phyloP scores from a whole-genome alignment of 768 basidiomycete genomes.

The Leccinum boreale region DNA sequence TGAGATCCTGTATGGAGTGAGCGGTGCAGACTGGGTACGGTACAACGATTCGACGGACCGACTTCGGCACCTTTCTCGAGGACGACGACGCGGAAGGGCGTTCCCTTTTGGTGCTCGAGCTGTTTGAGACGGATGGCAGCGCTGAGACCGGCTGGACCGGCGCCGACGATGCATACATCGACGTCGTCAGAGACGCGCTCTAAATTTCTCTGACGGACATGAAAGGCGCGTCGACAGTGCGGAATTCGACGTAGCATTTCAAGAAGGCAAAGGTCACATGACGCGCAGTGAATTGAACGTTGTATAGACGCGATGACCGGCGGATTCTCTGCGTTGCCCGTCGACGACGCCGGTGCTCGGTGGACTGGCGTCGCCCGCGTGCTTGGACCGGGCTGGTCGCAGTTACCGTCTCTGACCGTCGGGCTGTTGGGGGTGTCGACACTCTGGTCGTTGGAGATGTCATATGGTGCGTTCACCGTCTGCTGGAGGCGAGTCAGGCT shows the following conservation, averaged over 20 bases:
- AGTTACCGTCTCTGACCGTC: conserved; percentile 68
- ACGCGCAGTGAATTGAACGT: not conserved
- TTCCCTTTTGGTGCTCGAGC: conserved; percentile 74
- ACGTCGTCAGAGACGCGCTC: conserved; percentile 89
- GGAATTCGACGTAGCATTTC: not conserved
- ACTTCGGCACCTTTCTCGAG: conserved; percentile 94
- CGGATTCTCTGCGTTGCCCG: conserved; percentile 48
- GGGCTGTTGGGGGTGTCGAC: conserved; percentile 83
- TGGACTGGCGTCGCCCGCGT: conserved; percentile 44
- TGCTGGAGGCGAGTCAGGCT: not conserved
- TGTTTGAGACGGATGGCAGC: conserved; percentile 97
- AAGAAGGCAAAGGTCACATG: not conserved
- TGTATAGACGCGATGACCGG: conserved; percentile 22
- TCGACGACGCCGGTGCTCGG: conserved; percentile 35
- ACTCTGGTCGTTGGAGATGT: conserved; percentile 95
- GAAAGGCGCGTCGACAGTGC: conserved; percentile 13
- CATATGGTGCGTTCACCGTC: conserved; percentile 53
- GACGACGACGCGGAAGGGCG: conserved; percentile 73
- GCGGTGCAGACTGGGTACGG: not conserved
- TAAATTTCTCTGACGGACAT: conserved; percentile 37
- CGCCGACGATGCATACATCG: conserved; percentile 97
- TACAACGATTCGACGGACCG: conserved; percentile 48
- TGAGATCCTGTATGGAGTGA: conserved; percentile 67
- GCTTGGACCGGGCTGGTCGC: conserved; percentile 63
- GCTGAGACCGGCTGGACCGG: conserved; percentile 90